A percentile compares a stretch with the other conserved stretches of the same genome.
phyloP scores from a whole-genome alignment of 257 asterid genomes.

The Schizonepeta tenuifolia region DNA sequence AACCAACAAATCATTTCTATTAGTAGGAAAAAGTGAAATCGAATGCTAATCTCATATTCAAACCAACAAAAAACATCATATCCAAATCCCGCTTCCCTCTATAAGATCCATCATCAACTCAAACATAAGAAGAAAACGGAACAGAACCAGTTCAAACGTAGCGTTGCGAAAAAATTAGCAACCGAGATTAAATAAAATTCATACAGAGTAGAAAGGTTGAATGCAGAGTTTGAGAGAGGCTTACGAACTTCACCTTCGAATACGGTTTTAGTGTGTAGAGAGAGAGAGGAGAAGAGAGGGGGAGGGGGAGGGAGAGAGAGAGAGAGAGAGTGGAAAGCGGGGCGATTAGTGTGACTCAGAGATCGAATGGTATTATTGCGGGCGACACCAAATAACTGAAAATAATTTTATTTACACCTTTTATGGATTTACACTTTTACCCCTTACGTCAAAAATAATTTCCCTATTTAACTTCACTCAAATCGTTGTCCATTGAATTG shows the following conservation, averaged over 20 bases:
- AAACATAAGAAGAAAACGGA: conserved; percentile 2
- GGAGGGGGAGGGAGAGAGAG: conserved; percentile 21
- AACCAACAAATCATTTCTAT: conserved; percentile 6
- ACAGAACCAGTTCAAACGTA: neutral
- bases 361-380: conserved; percentile 36
- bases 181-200: conserved; percentile 19
- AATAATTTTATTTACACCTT: neutral
- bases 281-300: conserved; percentile 28
- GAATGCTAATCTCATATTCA: conserved; percentile 23
- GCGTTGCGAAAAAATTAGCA: neutral
- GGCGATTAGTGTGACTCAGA: conserved; percentile 31
- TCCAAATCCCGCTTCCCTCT: conserved; percentile 25
- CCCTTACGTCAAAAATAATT: conserved; percentile 1
- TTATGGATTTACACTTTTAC: conserved; percentile 20
- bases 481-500: neutral
- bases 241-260: conserved; percentile 38
- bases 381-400: conserved; percentile 36
- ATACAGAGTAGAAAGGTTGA: conserved; percentile 19
- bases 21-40: neutral
- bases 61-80: neutral
- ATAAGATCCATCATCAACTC: conserved; percentile 42
- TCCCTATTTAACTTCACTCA: neutral
- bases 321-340: conserved; percentile 12
- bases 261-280: conserved; percentile 26
- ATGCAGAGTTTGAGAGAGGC: conserved; percentile 49